Evolutionary conservation across 2,329 filamentous ascomycete genomes (phyloP).

Genomic region (Arthrobotrys entomopaga): DNA sequence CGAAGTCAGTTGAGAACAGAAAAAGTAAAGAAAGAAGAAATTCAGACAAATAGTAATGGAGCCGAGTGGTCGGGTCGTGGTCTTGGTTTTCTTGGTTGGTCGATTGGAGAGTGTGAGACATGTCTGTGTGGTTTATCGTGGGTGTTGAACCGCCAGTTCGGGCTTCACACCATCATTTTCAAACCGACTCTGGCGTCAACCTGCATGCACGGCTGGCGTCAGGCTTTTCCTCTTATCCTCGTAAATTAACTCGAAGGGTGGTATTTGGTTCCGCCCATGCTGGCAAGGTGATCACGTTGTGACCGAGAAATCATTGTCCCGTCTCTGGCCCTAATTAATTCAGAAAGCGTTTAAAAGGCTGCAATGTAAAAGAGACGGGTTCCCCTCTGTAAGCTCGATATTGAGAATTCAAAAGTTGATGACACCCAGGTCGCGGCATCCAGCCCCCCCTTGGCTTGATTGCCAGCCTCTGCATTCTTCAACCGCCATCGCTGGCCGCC

Average conservation of each 20-base stretch:
- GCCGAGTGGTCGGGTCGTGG: constrained; percentile 48
- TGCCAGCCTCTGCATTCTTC: constrained; percentile 37
- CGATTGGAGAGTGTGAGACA: constrained; percentile 53
- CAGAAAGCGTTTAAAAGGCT: constrained; percentile 3
- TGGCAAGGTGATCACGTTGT: constrained; percentile 6
- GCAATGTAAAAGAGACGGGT: constrained; percentile 1
- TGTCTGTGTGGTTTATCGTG: constrained; percentile 40
- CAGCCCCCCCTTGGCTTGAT: constrained; percentile 30
- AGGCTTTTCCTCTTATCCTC: constrained; percentile 30
- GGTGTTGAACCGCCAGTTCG: constrained; percentile 52
- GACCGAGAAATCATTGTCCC: constrained; percentile 17
- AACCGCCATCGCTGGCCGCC: constrained; percentile 49
- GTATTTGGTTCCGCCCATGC: constrained; percentile 17
- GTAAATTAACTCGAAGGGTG: constrained; percentile 17
- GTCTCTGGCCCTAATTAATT: constrained; percentile 32
- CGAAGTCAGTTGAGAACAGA: constrained; percentile 10
- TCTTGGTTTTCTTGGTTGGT: constrained; percentile 52
- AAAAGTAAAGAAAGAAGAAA: constrained; percentile 20
- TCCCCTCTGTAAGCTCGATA: constrained; percentile 20
- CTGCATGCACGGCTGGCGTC: constrained; percentile 35
- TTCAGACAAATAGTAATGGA: constrained; percentile 29
- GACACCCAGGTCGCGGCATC: constrained; percentile 47
- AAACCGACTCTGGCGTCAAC: constrained; percentile 21
- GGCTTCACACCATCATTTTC: constrained; percentile 49
- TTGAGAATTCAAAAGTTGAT: constrained; percentile 48